A percentile compares a stretch with the other conserved stretches of the same genome.
Evolutionary conservation across 352 stramenopile species (phyloP).

Genomic region (Globisporangium cederbergense): DNA sequence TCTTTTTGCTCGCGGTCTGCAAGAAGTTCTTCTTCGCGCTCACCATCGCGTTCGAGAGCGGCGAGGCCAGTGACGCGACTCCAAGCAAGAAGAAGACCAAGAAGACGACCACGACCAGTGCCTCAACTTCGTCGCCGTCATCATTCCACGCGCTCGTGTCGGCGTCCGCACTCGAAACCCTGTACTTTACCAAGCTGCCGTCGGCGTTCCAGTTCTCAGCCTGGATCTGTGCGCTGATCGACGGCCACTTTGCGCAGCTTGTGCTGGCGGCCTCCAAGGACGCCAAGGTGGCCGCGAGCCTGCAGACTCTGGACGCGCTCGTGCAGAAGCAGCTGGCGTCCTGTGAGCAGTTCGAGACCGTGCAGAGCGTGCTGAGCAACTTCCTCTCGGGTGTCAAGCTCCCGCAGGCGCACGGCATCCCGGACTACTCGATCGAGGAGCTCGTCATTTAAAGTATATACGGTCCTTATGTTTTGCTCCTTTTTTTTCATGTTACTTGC

Average conservation of each 20-base stretch:
- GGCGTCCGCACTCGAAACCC: conserved; percentile 21
- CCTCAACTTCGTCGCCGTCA: conserved; percentile 19
- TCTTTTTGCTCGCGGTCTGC: conserved; percentile 64
- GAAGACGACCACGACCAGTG: conserved; percentile 16
- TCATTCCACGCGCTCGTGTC: conserved; percentile 17
- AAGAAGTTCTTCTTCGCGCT: conserved; percentile 63
- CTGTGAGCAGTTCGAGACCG: conserved; percentile 59
- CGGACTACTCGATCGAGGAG: conserved; percentile 80
- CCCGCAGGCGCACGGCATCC: conserved; percentile 53
- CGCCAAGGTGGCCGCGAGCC: conserved; percentile 26
- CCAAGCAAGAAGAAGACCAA: conserved; percentile 11
- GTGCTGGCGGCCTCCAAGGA: conserved; percentile 58
- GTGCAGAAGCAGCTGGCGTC: conserved; percentile 51
- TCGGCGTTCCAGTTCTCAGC: conserved; percentile 46
- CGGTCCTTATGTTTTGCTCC: conserved; percentile 1
- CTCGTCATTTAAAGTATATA: conserved; percentile 47
- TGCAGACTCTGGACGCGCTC: conserved; percentile 53
- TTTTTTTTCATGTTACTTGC: background rate
- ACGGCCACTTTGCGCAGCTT: conserved; percentile 65
- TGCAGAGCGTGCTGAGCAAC: conserved; percentile 76
- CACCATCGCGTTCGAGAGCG: conserved; percentile 23
- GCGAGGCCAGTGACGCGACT: conserved; percentile 1
- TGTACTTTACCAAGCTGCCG: conserved; percentile 26
- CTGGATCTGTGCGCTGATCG: conserved; percentile 75
- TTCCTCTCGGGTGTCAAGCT: conserved; percentile 72